Evolutionary conservation across 495 filamentous ascomycete genomes (phyloP).

Genomic region (Aspergillus cavernicola): DNA sequence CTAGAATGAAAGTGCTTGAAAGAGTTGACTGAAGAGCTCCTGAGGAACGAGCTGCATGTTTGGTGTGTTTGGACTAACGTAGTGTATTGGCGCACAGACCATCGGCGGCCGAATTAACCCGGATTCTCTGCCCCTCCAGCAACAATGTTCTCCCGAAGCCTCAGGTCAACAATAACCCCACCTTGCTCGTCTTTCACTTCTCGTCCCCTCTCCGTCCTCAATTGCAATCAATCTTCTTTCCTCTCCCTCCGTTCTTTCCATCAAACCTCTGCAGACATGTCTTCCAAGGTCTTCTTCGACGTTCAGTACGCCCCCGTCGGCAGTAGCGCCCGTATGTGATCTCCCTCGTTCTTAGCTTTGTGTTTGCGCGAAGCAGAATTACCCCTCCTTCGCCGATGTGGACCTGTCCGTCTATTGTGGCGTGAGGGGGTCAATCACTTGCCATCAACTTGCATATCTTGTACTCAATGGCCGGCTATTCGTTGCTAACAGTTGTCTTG

Average conservation of each 20-base stretch:
- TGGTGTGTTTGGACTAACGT: slow-evolving; percentile 18
- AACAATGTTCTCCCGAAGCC: slow-evolving; percentile 49
- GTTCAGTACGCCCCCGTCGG: slow-evolving; percentile 55
- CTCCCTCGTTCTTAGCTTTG: background rate
- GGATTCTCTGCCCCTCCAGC: slow-evolving; percentile 36
- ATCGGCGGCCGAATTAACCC: slow-evolving; percentile 27
- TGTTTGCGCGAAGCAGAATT: background rate
- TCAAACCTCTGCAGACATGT: slow-evolving; percentile 62
- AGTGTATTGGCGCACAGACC: slow-evolving; percentile 24
- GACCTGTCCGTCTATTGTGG: slow-evolving; percentile 12
- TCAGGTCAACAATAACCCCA: slow-evolving; percentile 47
- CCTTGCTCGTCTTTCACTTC: slow-evolving; percentile 41
- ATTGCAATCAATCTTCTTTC: slow-evolving; percentile 40
- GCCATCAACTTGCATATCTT: background rate
- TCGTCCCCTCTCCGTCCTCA: slow-evolving; percentile 42
- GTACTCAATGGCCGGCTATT: slow-evolving; percentile 2
- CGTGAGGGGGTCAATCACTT: background rate
- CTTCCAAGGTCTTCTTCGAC: slow-evolving; percentile 63
- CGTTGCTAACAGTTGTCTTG: slow-evolving; percentile 8
- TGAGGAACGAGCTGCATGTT: slow-evolving; percentile 18
- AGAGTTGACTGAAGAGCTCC: slow-evolving; percentile 2
- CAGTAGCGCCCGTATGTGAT: slow-evolving; percentile 58
- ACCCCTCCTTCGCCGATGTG: slow-evolving; percentile 15
- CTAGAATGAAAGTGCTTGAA: background rate
- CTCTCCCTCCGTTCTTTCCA: slow-evolving; percentile 56